Evolutionary conservation across 202 grass and related monocot genomes (phyloP), one percentile per base, ranked within the genome.

Genomic region (Digitaria exilis): DNA sequence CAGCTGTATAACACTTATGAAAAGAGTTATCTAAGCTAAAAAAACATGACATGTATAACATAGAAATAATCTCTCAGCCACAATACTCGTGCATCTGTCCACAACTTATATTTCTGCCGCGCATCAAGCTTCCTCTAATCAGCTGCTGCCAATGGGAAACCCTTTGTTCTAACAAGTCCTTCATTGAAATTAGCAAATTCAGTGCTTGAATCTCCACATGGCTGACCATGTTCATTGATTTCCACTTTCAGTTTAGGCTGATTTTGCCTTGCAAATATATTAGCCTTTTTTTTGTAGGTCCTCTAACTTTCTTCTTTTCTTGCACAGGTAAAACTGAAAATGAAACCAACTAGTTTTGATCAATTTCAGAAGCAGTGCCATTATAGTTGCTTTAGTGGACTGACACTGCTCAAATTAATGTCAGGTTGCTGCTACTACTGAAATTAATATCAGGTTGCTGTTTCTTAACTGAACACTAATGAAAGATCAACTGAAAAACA

Each of bases 61-160:
- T 9, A 43, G 41, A 7, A 43, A 43, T 7, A 7, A 43, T 9
- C 6, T 9, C 41, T 43, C 41, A n/a, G n/a, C n/a, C n/a, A n/a
- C 32, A 34, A 4, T 34, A 34, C 32, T 5, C 30, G 10, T 14
- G 58, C 58, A 61, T 30, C 58, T 30, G 67, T 70, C 67, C 67
- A 70, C 2, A 46, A 2, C 67, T 48, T 45, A 45, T 70, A 26
- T 48, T 48, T 24, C 0, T 11, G 5, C n/a, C 48, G 21, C 1
- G 49, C 4, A 22, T 10, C 13, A 24, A 57, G 51, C 50, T 75
- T 75, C 50, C 72, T 56, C 72, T 32, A 75, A 75, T 75, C 72
- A 57, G 24, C 19, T 57, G 24, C 29, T 75, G 72, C 72, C 12
- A 50, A 31, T 6, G 69, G 69, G 1, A 72, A 52, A 17, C 72